phyloP scores from a whole-genome alignment of 163 green algal genomes.

The Picocystis sp. region DNA sequence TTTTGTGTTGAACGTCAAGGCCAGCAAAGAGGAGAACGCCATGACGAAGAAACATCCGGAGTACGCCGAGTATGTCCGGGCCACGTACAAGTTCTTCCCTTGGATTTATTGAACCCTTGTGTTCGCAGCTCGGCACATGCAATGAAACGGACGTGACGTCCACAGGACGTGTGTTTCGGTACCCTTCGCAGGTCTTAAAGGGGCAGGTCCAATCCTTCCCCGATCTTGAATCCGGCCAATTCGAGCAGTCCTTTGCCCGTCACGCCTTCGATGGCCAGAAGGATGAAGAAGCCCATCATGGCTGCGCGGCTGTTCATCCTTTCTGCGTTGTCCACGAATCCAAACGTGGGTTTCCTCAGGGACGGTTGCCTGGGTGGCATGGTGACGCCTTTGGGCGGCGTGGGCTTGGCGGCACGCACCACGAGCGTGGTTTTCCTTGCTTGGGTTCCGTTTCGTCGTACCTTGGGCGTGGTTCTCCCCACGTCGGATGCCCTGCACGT shows the following conservation, averaged over 20 bases:
- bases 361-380: constrained; percentile 27
- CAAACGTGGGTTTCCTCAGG: constrained; percentile 31
- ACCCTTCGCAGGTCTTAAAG: not conserved
- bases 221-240: constrained; percentile 41
- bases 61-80: not conserved
- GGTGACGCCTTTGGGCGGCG: constrained; percentile 39
- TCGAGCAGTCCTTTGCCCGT: constrained; percentile 52
- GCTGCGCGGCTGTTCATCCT: constrained; percentile 58
- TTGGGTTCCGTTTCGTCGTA: too few relatives aligned
- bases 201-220: constrained; percentile 37
- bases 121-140: too few relatives aligned
- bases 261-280: constrained; percentile 58
- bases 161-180: not conserved
- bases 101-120: too few relatives aligned
- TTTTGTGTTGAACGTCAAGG: not conserved
- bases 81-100: too few relatives aligned
- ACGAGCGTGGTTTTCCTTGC: too few relatives aligned
- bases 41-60: not conserved
- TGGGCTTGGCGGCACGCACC: not conserved
- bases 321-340: constrained; percentile 67
- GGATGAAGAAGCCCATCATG: constrained; percentile 79
- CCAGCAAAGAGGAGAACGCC: not conserved
- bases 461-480: too few relatives aligned
- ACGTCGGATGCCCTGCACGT: too few relatives aligned
- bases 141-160: too few relatives aligned